Evolutionary conservation across 352 stramenopile genomes (phyloP).

Genomic region (Thraustotheca clavata): DNA sequence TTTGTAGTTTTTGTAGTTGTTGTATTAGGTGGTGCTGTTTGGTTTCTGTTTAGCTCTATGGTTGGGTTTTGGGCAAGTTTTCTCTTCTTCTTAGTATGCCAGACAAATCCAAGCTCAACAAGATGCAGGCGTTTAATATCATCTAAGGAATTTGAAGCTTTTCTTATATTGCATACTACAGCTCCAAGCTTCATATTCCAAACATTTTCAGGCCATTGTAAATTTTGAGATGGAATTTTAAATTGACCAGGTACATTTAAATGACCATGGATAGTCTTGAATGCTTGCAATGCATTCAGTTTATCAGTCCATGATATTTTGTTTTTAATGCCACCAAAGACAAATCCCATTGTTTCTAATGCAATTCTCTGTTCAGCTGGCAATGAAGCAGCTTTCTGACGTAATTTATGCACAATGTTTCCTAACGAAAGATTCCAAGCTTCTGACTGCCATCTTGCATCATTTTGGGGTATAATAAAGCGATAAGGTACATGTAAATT

Average conservation of each 20-base stretch:
- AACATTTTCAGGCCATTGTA: conserved; percentile 20
- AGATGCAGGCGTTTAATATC: conserved; percentile 18
- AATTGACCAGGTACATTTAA: conserved; percentile 21
- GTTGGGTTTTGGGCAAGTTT: conserved; percentile 5
- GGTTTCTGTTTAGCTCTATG: not conserved
- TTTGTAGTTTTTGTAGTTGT: not conserved
- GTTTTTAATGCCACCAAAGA: not conserved
- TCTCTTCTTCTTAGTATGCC: conserved; percentile 13
- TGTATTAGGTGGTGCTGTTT: not conserved
- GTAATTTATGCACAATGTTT: conserved; percentile 11
- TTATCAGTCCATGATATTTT: not conserved
- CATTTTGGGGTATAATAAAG: not conserved
- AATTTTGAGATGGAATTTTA: conserved; percentile 26
- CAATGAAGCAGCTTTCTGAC: not conserved
- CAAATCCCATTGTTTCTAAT: conserved; percentile 5
- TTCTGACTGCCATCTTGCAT: not conserved
- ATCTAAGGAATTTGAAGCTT: not conserved
- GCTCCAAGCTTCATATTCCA: conserved; percentile 10
- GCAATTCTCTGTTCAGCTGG: not conserved
- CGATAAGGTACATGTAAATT: not conserved
- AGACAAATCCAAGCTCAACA: conserved; percentile 27
- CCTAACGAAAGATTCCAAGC: conserved; percentile 6
- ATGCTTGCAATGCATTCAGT: not conserved
- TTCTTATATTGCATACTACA: not conserved
- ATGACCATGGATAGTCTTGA: conserved; percentile 24